Base-by-base conservation (phyloP, 2,329 filamentous ascomycete genomes). In the Cadophora sp. region DNA sequence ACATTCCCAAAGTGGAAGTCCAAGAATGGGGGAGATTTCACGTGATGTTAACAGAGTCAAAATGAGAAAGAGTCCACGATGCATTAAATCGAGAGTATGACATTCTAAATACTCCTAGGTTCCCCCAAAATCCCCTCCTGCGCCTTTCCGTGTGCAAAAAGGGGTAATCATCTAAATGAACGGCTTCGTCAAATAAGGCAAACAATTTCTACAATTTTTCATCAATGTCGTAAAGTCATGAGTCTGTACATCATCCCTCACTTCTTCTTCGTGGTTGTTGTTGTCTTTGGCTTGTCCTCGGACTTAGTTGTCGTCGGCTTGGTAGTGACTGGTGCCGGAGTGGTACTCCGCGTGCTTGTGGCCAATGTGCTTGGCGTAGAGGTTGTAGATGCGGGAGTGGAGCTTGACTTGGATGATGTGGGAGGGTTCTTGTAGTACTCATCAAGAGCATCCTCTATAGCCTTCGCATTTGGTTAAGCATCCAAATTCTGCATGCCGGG, bases 381-480 rank as follows among this genome's bases (percentile, higher is more conserved):
- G 31, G 50, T 46, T 40, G 59, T 62, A 24, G 43, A 22, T 31
- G 59, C 12, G 14, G 34, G 2, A 40, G 34, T 59, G 26, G 50
- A 16, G 22, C 29, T 27, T 19, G 62, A 9, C 22, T 51, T 55
- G 34, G 62, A 43, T 14, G 61, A n/a, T 8, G 27, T 68, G 2
- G 62, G 68, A 11, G 61, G 53, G n/a, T 66, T 63, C 50, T 56
- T 60, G 37, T 72, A 69, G 48, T 73, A 73, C 26, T 67, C 66
- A 27, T 70, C 56, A 11, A 73, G 51, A 11, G 69, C 69, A 19
- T 67, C 59, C 58, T 69, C 66, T 1, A 73, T 56, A 8, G 27
- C 62, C n/a, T 58, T 12, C 1, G 68, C 64, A 40, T 70, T 58
- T 16, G 69, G 72, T 55, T 77, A 77, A 9, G 74, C 72, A 68